Conservation (phyloP, 306 rosid genomes). For the Rosa rugosa region DNA sequence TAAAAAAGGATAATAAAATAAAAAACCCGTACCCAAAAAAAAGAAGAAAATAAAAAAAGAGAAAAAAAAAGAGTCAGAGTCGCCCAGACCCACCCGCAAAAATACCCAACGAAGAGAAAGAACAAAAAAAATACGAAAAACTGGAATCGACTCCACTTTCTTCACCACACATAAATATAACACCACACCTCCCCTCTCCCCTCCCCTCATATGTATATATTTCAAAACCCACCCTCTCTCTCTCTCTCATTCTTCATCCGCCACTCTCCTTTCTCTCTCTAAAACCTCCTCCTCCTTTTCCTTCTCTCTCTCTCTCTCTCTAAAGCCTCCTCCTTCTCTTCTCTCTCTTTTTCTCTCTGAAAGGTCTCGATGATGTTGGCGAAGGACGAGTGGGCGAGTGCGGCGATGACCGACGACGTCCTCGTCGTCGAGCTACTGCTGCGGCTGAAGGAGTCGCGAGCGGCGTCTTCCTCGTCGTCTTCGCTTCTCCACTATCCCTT, state of each 20-base stretch:
- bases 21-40: not conserved
- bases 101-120: slow-evolving; percentile 11
- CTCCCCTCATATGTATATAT: not conserved
- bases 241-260: slow-evolving; percentile 38
- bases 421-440: slow-evolving; percentile 69
- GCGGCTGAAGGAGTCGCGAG: slow-evolving; percentile 58
- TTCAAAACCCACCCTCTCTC: slow-evolving; percentile 10
- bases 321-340: not conserved
- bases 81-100: slow-evolving; percentile 35
- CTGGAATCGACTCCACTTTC: slow-evolving; percentile 54
- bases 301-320: slow-evolving; percentile 10
- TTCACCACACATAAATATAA: slow-evolving; percentile 40
- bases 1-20: not conserved
- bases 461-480: slow-evolving; percentile 12
- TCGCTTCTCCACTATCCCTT: not conserved
- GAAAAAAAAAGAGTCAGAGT: slow-evolving; percentile 10
- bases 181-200: slow-evolving; percentile 23
- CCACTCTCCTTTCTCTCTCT: slow-evolving; percentile 38
- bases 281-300: not conserved
- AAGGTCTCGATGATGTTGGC: slow-evolving; percentile 21
- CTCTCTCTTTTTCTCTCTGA: slow-evolving; percentile 6
- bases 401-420: slow-evolving; percentile 71
- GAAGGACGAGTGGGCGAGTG: slow-evolving; percentile 60
- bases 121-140: slow-evolving; percentile 27
- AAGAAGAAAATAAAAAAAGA: not conserved